These are phyloP conservation scores for Pyrenophora seminiperda DNA, from an alignment of 2,329 filamentous ascomycete genomes.

Conservation along the genomic window DNA sequence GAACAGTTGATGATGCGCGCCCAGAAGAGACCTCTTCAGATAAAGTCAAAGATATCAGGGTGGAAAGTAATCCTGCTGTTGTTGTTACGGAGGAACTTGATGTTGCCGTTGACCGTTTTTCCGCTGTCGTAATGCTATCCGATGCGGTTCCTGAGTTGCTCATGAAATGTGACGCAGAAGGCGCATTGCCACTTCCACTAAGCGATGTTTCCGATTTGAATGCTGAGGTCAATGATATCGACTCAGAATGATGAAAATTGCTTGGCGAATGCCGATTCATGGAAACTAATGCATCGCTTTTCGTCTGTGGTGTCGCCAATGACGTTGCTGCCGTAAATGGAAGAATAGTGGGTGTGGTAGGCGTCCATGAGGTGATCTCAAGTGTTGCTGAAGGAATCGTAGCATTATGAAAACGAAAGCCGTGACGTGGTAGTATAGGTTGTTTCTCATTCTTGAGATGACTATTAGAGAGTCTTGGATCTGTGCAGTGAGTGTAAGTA, in stretches of 20 bases:
- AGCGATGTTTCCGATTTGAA: background rate
- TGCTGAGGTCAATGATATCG: background rate
- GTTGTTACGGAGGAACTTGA: background rate
- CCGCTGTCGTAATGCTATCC: background rate
- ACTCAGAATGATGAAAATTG: background rate
- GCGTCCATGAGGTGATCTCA: background rate
- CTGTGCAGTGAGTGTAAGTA: background rate
- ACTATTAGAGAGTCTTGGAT: slow-evolving; percentile 1
- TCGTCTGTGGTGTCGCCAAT: background rate
- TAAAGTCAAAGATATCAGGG: background rate
- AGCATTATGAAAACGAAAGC: slow-evolving; percentile 9
- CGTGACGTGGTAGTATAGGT: slow-evolving; percentile 12
- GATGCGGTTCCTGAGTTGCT: background rate
- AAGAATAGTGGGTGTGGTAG: background rate
- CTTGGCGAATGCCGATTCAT: background rate
- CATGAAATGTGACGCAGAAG: background rate
- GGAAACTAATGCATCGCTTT: background rate
- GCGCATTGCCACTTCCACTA: background rate
- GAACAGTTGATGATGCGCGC: background rate
- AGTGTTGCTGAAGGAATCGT: slow-evolving; percentile 5
- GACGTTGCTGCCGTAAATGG: background rate
- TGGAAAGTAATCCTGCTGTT: background rate
- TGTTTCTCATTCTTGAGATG: background rate
- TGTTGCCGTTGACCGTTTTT: background rate
- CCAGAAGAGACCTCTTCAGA: background rate